These are phyloP conservation scores for Escovopsis weberi DNA, from an alignment of 2,329 filamentous ascomycete species.

Conservation along the genomic window DNA sequence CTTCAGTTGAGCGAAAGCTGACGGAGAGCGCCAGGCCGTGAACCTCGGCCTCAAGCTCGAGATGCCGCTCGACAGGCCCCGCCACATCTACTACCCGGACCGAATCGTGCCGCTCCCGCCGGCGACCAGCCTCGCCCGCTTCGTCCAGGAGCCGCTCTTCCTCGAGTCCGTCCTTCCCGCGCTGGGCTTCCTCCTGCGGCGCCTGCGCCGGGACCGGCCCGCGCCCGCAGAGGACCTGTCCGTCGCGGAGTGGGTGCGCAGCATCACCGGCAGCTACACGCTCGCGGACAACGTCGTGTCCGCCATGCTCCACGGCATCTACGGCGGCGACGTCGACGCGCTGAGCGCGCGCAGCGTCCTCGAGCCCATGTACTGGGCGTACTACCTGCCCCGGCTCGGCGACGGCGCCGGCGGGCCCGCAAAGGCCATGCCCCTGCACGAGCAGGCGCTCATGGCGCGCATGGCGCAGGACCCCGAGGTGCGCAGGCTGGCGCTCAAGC, in stretches of 20 bases:
- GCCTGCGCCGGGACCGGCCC: conserved; percentile 7
- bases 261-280: conserved; percentile 14
- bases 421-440: conserved; percentile 23
- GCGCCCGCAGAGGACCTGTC: conserved; percentile 18
- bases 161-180: conserved; percentile 15
- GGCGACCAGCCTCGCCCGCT: conserved; percentile 10
- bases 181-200: conserved; percentile 13
- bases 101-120: conserved; percentile 32
- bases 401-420: conserved; percentile 18
- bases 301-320: conserved; percentile 72
- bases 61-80: conserved; percentile 33
- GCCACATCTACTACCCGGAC: conserved; percentile 82
- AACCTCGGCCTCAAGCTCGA: conserved; percentile 27
- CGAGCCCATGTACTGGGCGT: conserved; percentile 17
- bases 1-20: too few species aligned
- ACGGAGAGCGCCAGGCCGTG: conserved; percentile 12
- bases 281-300: conserved; percentile 62
- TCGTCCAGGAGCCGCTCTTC: conserved; percentile 19
- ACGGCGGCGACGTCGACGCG: conserved; percentile 74
- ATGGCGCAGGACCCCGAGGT: conserved; percentile 16
- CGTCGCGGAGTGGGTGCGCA: conserved; percentile 22
- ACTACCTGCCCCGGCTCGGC: conserved; percentile 13
- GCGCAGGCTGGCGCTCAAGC: conserved; percentile 16
- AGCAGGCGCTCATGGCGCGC: conserved; percentile 15
- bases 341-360: conserved; percentile 55